These are phyloP conservation scores for Russula virescens DNA, from an alignment of 768 basidiomycete species.

Conservation along the genomic window DNA sequence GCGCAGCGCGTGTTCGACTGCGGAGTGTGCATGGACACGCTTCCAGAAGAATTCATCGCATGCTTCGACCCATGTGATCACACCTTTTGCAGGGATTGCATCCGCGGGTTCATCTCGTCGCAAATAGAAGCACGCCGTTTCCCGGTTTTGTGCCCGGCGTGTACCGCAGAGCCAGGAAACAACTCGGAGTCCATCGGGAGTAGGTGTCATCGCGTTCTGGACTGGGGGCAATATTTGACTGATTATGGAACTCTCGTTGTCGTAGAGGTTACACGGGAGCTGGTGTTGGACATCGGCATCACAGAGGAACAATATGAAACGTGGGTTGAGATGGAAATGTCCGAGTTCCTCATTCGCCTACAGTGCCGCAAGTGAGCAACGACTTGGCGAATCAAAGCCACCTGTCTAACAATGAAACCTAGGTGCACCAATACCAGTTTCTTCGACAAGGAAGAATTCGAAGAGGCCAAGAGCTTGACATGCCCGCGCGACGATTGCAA, in stretches of 20 bases:
- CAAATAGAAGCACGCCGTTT: conserved; percentile 49
- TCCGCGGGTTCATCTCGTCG: conserved; percentile 39
- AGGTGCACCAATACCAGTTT: conserved; percentile 24
- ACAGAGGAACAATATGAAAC: conserved; percentile 36
- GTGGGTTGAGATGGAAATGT: conserved; percentile 45
- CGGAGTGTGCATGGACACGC: conserved; percentile 49
- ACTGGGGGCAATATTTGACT: background rate
- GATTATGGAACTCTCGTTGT: background rate
- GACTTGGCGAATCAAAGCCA: background rate
- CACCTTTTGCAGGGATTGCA: conserved; percentile 48
- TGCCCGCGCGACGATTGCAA: conserved; percentile 30
- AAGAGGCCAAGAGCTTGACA: conserved; percentile 23
- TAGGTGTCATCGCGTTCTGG: conserved; percentile 22
- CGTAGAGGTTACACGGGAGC: conserved; percentile 10
- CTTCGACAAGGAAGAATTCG: conserved; percentile 29
- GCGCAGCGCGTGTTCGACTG: conserved; percentile 39
- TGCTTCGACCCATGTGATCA: conserved; percentile 44
- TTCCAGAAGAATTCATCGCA: conserved; percentile 39
- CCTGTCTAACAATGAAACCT: background rate
- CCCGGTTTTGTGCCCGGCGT: conserved; percentile 58
- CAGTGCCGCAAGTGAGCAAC: conserved; percentile 45
- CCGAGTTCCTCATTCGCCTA: conserved; percentile 39
- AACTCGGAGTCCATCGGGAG: conserved; percentile 30
- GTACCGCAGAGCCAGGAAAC: conserved; percentile 32
- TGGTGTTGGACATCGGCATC: conserved; percentile 44